A percentile compares a stretch with the other conserved stretches of the same genome.
Conservation (phyloP, 1,284 basidiomycete genomes). For the Leccinum variabile region DNA sequence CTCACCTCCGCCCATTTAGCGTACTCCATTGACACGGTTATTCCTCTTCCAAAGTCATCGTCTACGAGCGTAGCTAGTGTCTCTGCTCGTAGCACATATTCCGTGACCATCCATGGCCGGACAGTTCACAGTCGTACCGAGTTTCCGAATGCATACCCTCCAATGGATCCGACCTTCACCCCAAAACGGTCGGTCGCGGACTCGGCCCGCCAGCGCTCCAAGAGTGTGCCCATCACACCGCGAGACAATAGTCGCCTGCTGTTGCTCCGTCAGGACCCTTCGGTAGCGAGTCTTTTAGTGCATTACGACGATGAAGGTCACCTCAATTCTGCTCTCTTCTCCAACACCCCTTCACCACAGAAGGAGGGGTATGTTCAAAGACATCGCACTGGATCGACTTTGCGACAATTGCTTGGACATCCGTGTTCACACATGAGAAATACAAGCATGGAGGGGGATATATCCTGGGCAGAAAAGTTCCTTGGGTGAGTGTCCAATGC, state of each 20-base stretch:
- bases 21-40: conserved; percentile 61
- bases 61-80: conserved; percentile 50
- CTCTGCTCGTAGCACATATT: conserved; percentile 60
- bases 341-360: conserved; percentile 51
- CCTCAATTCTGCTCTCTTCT: conserved; percentile 59
- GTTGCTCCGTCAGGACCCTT: conserved; percentile 70
- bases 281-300: conserved; percentile 67
- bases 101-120: conserved; percentile 64
- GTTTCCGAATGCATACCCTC: conserved; percentile 59
- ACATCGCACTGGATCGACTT: conserved; percentile 63
- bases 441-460: conserved; percentile 59
- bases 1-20: conserved; percentile 40
- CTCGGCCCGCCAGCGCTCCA: conserved; percentile 33
- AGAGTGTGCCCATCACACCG: conserved; percentile 39
- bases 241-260: conserved; percentile 54
- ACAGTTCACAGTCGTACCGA: conserved; percentile 61
- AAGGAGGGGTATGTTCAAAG: conserved; percentile 52
- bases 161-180: conserved; percentile 31
- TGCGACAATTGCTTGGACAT: conserved; percentile 66
- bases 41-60: conserved; percentile 49
- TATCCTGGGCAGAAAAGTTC: conserved; percentile 77
- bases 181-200: conserved; percentile 28
- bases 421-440: conserved; percentile 38
- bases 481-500: conserved; percentile 50
- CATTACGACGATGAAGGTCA: conserved; percentile 72